Percentiles rank a stretch among this genome's conserved stretches.
phyloP scores from a whole-genome alignment of 2,329 filamentous ascomycete species.

The Colletotrichum euphorbiae region DNA sequence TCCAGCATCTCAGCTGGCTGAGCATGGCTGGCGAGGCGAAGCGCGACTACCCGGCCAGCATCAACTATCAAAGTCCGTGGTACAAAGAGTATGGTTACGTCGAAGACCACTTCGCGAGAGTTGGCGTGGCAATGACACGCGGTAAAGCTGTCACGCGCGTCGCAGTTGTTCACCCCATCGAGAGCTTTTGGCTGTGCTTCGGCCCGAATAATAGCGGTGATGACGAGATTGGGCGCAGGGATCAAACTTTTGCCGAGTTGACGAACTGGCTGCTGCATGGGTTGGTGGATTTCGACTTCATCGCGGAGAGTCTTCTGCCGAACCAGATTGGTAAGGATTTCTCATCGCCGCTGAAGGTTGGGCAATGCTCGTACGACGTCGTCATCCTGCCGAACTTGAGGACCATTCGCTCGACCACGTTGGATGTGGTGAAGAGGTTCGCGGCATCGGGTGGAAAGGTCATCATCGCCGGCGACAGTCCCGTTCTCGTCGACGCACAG shows the following conservation, averaged over 20 bases:
- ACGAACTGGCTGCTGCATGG: conserved; percentile 36
- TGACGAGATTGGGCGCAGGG: conserved; percentile 43
- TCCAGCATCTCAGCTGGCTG: conserved; percentile 48
- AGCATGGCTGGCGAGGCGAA: conserved; percentile 50
- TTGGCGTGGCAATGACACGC: conserved; percentile 47
- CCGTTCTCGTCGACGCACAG: conserved; percentile 19
- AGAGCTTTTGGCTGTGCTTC: conserved; percentile 49
- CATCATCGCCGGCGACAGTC: conserved; percentile 13
- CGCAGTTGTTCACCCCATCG: conserved; percentile 49
- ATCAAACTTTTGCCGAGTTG: conserved; percentile 44
- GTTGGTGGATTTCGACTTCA: conserved; percentile 50
- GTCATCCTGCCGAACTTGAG: conserved; percentile 47
- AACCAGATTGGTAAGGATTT: conserved; percentile 36
- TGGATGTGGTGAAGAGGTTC: conserved; percentile 44
- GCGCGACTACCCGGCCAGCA: conserved; percentile 48
- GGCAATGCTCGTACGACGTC: conserved; percentile 47
- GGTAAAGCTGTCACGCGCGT: conserved; percentile 46
- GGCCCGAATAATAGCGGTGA: conserved; percentile 44
- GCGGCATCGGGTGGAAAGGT: conserved; percentile 31
- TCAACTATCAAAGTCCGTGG: conserved; percentile 50
- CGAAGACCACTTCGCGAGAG: conserved; percentile 49
- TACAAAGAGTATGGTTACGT: conserved; percentile 48
- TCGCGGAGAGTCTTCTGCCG: conserved; percentile 47
- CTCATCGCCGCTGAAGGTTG: conserved; percentile 42
- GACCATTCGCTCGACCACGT: conserved; percentile 47